Base-by-base conservation (phyloP, 2,329 filamentous ascomycete species). In the Fusarium kyushuense region DNA sequence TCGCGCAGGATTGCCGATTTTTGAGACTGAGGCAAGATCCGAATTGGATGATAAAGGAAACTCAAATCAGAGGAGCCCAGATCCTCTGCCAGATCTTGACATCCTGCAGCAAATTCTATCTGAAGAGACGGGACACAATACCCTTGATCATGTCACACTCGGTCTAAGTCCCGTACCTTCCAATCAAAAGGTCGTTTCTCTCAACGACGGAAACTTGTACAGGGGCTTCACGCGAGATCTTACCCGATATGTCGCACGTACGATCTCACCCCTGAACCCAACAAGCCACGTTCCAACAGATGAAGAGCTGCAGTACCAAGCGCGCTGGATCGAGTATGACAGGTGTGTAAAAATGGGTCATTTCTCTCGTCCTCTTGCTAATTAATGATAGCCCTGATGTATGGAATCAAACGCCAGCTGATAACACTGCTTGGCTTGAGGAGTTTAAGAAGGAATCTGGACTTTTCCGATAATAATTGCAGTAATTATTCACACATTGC, bases 241-340 rank as follows among this genome's bases (percentile, higher is more conserved):
- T n/a, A 72, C 12, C 1, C 75, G 72, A 33, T 74, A 71, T 1
- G 70, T 73, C 2, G 72, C 70, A 5, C 41, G 61, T 2, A 74
- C 73, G 0, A 78, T 72, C 75, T 78, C 71, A 17, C 77, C 64
- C 48, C 74, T 70, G 11, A 76, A 76, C 13, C 74, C 75, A 3
- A 71, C 70, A 49, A 74, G 54, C 16, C 73, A 74, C 4, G 52
- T 77, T 0, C 78, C 78, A 1, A 79, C 76, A 0, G 78, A 81
- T 19, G 75, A 75, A 7, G 78, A 80, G 33, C 58, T 81, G 1
- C 69, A 78, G 21, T 63, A 71, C 9, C 75, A 80, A 57, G 79
- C 78, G 3, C 70, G 75, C 2, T 74, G 72, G 55, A 78, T 80
- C 27, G 54, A 75, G 32, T 74, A 71, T 6, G 76, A 76, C 21